Base-by-base conservation (phyloP, 148 eudicot genomes). In the Chenopodium formosanum region DNA sequence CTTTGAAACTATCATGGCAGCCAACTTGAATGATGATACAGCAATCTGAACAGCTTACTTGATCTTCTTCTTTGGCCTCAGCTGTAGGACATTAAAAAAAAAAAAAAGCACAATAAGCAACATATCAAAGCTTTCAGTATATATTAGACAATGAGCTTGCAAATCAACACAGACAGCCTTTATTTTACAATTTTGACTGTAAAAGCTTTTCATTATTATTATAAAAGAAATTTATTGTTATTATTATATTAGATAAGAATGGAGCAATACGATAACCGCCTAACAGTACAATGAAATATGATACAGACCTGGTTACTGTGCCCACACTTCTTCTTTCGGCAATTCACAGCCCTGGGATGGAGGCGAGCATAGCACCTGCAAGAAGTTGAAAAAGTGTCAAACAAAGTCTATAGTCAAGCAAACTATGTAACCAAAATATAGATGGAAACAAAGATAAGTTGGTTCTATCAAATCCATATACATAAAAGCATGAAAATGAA, bases 271-370 rank as follows among this genome's bases (percentile, higher is more conserved):
- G 16, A 4, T 16, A 9, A 47, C 20, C 17, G 5, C 16, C 22
- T 19, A 70, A 7, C 37, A 7, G 48, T 19, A 16, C 5, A 70
- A 70, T 7, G 12, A 37, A 37, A 37, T 0, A 67, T 4, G 23
- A 6, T 37, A 70, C 25, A 17, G 10, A 70, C 74, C 81, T 84
- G 78, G 46, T 72, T 84, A 73, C 78, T 84, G 68, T 84, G 83
- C 3, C 86, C 86, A 77, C 83, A 84, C 74, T 80, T 84, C 86
- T 80, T 84, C 84, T 84, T 84, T 22, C 84, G 25, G 78, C 86
- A 84, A 32, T 84, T 77, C 58, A 70, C 83, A 48, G 86, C 86
- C 73, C 83, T 80, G 5, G 78, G 77, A 69, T 81, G 86, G 17
- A 84, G 32, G 1, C 86, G 77, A 64, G 83, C 86, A 52, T 81